A percentile compares a stretch with the other conserved stretches of the same genome.
Conservation (phyloP, 2,329 filamentous ascomycete species). For the Emergomyces africanus region DNA sequence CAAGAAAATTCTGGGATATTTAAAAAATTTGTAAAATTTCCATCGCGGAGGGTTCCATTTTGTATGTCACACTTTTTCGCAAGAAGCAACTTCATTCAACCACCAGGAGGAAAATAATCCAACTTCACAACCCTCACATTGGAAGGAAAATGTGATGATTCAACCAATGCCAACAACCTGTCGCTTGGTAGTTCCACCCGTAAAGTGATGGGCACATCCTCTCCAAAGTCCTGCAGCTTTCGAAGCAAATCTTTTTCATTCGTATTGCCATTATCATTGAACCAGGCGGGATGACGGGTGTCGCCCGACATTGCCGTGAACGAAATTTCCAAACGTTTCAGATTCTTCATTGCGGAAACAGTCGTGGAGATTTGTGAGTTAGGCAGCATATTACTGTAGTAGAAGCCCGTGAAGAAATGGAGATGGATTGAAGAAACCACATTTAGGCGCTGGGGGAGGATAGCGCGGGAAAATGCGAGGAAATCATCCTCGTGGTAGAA, state of each 20-base stretch:
- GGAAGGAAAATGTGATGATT: not conserved
- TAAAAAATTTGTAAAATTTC: not conserved
- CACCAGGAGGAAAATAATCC: not conserved
- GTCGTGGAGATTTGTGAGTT: not conserved
- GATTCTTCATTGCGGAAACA: not conserved
- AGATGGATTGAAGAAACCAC: not conserved
- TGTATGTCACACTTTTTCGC: not conserved
- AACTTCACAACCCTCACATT: not conserved
- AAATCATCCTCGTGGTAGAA: not conserved
- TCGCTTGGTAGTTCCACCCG: not conserved
- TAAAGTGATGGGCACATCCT: not conserved
- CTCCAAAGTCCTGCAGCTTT: not conserved
- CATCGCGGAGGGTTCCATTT: not conserved
- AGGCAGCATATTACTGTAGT: too few species aligned
- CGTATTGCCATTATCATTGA: too few species aligned
- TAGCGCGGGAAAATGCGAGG: not conserved
- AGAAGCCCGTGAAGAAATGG: not conserved
- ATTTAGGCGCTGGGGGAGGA: not conserved
- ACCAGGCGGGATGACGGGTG: too few species aligned
- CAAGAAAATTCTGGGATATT: too few species aligned
- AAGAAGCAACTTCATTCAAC: not conserved
- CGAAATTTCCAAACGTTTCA: not conserved
- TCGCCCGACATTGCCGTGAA: not conserved
- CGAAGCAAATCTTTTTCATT: not conserved
- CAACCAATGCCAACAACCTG: not conserved